These are phyloP conservation scores for Samsoniella hepiali DNA, from an alignment of 2,329 filamentous ascomycete genomes.

Conservation along the genomic window DNA sequence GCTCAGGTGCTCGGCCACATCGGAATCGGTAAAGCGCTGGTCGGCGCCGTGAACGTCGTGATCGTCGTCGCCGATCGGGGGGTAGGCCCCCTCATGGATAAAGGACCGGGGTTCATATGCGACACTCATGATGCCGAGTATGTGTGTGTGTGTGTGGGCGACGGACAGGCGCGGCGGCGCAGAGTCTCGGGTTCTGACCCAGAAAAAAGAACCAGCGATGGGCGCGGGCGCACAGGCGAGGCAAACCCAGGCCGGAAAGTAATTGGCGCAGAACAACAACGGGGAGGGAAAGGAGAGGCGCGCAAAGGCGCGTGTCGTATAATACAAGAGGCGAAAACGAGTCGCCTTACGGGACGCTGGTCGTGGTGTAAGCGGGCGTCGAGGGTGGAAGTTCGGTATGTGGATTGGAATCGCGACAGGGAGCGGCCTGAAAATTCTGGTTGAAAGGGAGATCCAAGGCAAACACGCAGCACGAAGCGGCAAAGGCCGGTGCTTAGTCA, in stretches of 20 bases:
- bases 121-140: slow-evolving; percentile 44
- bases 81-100: slow-evolving; percentile 47
- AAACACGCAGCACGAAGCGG: slow-evolving; percentile 15
- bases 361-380: slow-evolving; percentile 18
- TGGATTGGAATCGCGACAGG: slow-evolving; percentile 19
- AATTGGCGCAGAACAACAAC: background rate
- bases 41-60: slow-evolving; percentile 38
- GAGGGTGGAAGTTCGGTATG: slow-evolving; percentile 5
- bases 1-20: slow-evolving; percentile 41
- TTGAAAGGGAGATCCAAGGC: slow-evolving; percentile 26
- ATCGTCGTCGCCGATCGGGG: slow-evolving; percentile 45
- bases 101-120: slow-evolving; percentile 50
- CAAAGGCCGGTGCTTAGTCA: slow-evolving; percentile 9
- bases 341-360: slow-evolving; percentile 8
- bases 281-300: background rate
- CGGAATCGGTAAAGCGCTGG: slow-evolving; percentile 42
- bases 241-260: slow-evolving; percentile 4
- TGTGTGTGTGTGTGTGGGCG: background rate
- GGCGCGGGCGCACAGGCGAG: background rate
- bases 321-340: slow-evolving; percentile 6
- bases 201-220: background rate
- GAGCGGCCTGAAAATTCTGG: slow-evolving; percentile 36
- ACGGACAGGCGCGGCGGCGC: background rate
- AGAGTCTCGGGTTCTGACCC: background rate
- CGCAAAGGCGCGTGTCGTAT: slow-evolving; percentile 15